Conservation (phyloP, 805 yeast genomes). For the Diddensiella caesifluorescens region DNA sequence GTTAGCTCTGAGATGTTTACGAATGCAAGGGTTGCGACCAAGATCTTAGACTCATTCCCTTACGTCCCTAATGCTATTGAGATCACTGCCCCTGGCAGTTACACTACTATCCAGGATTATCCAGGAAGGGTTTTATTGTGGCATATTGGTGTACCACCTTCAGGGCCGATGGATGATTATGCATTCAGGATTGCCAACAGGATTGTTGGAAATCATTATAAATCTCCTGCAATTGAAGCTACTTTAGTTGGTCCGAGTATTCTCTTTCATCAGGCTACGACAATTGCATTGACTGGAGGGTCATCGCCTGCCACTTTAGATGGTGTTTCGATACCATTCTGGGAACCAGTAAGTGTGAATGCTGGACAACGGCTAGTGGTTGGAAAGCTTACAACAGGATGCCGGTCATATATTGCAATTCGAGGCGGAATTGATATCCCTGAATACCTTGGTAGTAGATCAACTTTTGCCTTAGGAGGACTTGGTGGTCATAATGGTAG, state of each 20-base stretch:
- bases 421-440: slow-evolving; percentile 93
- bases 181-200: slow-evolving; percentile 86
- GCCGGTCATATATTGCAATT: slow-evolving; percentile 84
- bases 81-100: slow-evolving; percentile 83
- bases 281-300: slow-evolving; percentile 88
- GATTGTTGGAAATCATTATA: slow-evolving; percentile 78
- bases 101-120: slow-evolving; percentile 93
- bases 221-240: slow-evolving; percentile 85
- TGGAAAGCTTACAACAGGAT: slow-evolving; percentile 78
- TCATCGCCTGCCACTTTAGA: slow-evolving; percentile 60
- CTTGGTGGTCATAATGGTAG: slow-evolving; percentile 96
- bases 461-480: slow-evolving; percentile 87
- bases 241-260: slow-evolving; percentile 85
- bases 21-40: slow-evolving; percentile 78
- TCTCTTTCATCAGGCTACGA: slow-evolving; percentile 73
- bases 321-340: slow-evolving; percentile 51
- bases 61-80: slow-evolving; percentile 84
- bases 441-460: slow-evolving; percentile 90
- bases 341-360: slow-evolving; percentile 65
- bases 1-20: slow-evolving; percentile 81
- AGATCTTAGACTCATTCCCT: slow-evolving; percentile 73
- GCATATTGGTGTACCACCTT: slow-evolving; percentile 96
- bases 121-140: slow-evolving; percentile 84
- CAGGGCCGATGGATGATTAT: slow-evolving; percentile 96
- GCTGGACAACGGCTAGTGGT: slow-evolving; percentile 74